phyloP scores from a whole-genome alignment of 1,284 basidiomycete genomes.

The Phellinidium pouzarii region DNA sequence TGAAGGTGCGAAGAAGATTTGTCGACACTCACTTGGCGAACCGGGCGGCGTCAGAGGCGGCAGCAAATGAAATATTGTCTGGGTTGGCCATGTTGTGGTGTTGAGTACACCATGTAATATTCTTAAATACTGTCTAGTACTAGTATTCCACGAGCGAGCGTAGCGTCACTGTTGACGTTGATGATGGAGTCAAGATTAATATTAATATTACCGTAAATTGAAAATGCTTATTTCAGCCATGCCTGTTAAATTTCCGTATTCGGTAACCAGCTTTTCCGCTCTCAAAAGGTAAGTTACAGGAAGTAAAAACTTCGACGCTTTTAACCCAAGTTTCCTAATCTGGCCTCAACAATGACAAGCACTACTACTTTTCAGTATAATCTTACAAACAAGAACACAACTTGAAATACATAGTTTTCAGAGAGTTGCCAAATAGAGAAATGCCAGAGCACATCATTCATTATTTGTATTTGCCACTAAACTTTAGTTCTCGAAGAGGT shows the following conservation, averaged over 20 bases:
- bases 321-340: not conserved
- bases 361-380: too few species aligned
- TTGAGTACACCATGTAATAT: too few species aligned
- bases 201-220: not conserved
- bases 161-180: not conserved
- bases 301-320: not conserved
- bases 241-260: conserved; percentile 5
- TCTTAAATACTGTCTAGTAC: too few species aligned
- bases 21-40: conserved; percentile 6
- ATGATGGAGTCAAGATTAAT: too few species aligned
- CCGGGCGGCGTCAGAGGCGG: conserved; percentile 12
- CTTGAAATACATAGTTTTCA: too few species aligned
- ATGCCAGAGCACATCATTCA: too few species aligned
- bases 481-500: too few species aligned
- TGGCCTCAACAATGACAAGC: too few species aligned
- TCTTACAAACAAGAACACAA: too few species aligned
- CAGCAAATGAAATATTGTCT: conserved; percentile 10
- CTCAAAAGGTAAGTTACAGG: not conserved
- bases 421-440: too few species aligned
- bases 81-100: not conserved
- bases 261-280: not conserved
- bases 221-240: not conserved
- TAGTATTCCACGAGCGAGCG: not conserved
- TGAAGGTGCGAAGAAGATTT: not conserved
- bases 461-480: too few species aligned